These are phyloP conservation scores for Auricularia sp. DNA, from an alignment of 768 basidiomycete species.

Conservation along the genomic window DNA sequence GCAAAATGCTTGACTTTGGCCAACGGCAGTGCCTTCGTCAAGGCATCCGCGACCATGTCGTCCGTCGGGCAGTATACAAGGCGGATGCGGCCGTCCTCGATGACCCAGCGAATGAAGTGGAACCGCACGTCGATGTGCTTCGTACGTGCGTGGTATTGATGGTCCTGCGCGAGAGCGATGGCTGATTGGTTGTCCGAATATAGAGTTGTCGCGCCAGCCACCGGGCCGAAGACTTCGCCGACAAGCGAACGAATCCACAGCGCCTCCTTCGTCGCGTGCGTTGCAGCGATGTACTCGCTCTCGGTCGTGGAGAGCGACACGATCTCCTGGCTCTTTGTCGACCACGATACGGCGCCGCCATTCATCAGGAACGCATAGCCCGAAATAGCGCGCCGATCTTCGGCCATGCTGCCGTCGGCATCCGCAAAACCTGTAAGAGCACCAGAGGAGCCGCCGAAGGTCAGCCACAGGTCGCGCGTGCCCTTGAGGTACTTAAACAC, in stretches of 20 bases:
- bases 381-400: too few relatives aligned
- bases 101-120: constrained; percentile 28
- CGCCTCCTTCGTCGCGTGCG: constrained; percentile 13
- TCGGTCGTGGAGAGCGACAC: too few relatives aligned
- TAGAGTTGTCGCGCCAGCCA: constrained; percentile 4
- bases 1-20: neutral
- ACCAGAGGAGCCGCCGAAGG: too few relatives aligned
- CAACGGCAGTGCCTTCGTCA: constrained; percentile 27
- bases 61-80: constrained; percentile 2
- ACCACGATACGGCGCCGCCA: too few relatives aligned
- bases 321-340: too few relatives aligned
- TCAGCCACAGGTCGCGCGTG: constrained; percentile 6
- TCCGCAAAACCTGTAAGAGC: too few relatives aligned
- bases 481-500: constrained; percentile 17
- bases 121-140: constrained; percentile 31
- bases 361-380: too few relatives aligned
- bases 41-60: constrained; percentile 29
- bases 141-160: constrained; percentile 20
- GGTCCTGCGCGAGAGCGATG: constrained; percentile 20
- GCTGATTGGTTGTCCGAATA: constrained; percentile 15
- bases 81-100: constrained; percentile 20
- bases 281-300: constrained; percentile 26
- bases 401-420: too few relatives aligned
- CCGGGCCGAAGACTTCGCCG: constrained; percentile 3
- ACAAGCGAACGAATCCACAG: constrained; percentile 16